Conservation (phyloP, 148 eudicot species). For the Silene uniflora region DNA sequence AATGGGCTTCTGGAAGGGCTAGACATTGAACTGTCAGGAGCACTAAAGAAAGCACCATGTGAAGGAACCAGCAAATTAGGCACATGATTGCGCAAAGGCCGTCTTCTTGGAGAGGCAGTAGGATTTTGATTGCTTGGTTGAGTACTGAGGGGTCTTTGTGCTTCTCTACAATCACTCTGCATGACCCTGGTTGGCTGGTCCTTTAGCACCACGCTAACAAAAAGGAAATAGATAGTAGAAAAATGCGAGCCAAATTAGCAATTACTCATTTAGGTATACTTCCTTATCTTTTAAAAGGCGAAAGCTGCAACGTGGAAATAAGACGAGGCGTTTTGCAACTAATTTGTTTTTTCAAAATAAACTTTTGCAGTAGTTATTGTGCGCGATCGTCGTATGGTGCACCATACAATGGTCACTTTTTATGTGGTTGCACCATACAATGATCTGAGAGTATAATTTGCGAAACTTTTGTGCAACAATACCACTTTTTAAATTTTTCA, state of each 20-base stretch:
- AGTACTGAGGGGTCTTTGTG: conserved; percentile 41
- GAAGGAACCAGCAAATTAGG: conserved; percentile 65
- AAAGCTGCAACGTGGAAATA: neutral
- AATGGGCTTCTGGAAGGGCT: conserved; percentile 96
- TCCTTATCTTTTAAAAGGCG: neutral
- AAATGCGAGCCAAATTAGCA: conserved; percentile 13
- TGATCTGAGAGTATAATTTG: too few species aligned
- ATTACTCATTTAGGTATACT: neutral
- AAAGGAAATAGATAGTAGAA: conserved; percentile 11
- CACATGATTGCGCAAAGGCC: conserved; percentile 62
- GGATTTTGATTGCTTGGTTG: conserved; percentile 38
- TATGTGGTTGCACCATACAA: too few species aligned
- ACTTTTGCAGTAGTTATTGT: neutral
- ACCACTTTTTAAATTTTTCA: neutral
- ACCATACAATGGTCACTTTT: too few species aligned
- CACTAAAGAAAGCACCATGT: conserved; percentile 68
- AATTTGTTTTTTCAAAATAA: too few species aligned
- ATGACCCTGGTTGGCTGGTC: conserved; percentile 37
- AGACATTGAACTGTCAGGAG: conserved; percentile 91
- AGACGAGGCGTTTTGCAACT: neutral
- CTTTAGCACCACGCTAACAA: conserved; percentile 45
- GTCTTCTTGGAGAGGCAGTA: conserved; percentile 49
- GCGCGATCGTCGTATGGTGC: too few species aligned
- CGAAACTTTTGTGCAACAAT: neutral
- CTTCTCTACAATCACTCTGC: conserved; percentile 39